Evolutionary conservation across 148 eudicot genomes (phyloP), one percentile per base, ranked within the genome.

Genomic region (Nyssa sinensis): DNA sequence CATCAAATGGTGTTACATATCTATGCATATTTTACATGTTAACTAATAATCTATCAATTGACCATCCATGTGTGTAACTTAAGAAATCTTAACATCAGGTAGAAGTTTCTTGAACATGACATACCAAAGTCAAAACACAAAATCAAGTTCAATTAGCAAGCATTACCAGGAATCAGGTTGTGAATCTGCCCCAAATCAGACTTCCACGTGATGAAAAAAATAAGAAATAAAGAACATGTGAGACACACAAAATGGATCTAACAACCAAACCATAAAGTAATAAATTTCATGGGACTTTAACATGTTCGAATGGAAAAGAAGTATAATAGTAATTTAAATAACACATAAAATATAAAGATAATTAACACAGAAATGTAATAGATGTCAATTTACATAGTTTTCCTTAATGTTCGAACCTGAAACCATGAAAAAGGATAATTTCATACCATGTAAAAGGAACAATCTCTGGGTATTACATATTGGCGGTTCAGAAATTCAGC

Each of bases 381-480:
- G 23, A 35, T 19, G 47, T n/a, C 47, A 65, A n/a, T 34, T 24
- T 10, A 10, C 28, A 34, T 9, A 23, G 10, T 51, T 1, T 44
- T 44, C 17, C 51, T 11, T 44, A 14, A 44, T 0, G 51, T 11
- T 11, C 51, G 16, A 14, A 44, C 51, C 51, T 44, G 17, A 60
- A 59, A 35, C 13, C 9, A 16, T 32, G 21, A 11, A 63, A n/a
- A 64, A 55, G 63, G 47, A 23, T 72, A 34, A 24, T 39, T 17
- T 33, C 68, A 25, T 86, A 94, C 98, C 98, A 89, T 92, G 75
- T 80, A 92, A 77, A 92, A 92, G 76, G 87, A 75, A 84, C 96
- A 88, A 66, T 84, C 78, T 83, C 84, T 88, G 19, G 98, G 98
- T 81, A 95, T 68, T 58, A 95, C 80, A 72, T 89, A 95, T 66